Conservation (phyloP, 2,329 filamentous ascomycete genomes). For the Colletotrichum euphorbiae region DNA sequence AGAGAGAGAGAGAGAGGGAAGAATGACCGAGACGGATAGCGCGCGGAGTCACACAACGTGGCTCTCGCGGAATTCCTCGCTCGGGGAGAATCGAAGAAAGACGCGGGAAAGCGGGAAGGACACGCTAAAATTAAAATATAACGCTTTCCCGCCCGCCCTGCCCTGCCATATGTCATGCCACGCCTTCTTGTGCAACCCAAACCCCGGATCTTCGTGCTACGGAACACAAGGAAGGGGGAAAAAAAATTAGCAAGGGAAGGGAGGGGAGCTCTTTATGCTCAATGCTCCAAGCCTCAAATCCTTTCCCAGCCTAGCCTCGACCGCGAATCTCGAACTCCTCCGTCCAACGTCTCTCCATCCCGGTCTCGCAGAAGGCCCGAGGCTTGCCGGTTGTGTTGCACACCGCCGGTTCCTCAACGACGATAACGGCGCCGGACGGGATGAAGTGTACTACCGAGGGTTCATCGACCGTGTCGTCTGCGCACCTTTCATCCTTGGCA, state of each 20-base stretch:
- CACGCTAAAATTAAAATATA: no score
- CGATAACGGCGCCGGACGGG: conserved; percentile 2
- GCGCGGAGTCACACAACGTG: background rate
- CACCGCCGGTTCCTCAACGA: conserved; percentile 4
- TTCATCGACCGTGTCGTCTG: background rate
- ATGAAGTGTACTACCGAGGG: conserved; percentile 4
- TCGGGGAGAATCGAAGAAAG: conserved; percentile 8
- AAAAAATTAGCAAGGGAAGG: background rate
- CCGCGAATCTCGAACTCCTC: background rate
- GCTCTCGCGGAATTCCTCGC: conserved; percentile 12
- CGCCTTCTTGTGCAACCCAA: conserved; percentile 19
- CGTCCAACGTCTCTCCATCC: background rate
- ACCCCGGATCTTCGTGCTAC: conserved; percentile 28
- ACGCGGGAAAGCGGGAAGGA: background rate
- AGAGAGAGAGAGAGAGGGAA: background rate
- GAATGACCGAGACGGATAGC: conserved; percentile 2
- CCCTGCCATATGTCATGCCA: conserved; percentile 18
- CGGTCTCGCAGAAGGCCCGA: conserved; percentile 17
- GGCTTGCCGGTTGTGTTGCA: conserved; percentile 3
- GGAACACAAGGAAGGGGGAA: conserved; percentile 15
- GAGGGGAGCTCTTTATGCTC: no score
- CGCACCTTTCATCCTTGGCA: background rate
- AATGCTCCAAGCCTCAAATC: background rate
- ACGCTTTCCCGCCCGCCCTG: background rate
- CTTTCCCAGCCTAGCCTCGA: background rate